Base-by-base conservation (phyloP, 768 basidiomycete genomes). In the Mycena alexandri region DNA sequence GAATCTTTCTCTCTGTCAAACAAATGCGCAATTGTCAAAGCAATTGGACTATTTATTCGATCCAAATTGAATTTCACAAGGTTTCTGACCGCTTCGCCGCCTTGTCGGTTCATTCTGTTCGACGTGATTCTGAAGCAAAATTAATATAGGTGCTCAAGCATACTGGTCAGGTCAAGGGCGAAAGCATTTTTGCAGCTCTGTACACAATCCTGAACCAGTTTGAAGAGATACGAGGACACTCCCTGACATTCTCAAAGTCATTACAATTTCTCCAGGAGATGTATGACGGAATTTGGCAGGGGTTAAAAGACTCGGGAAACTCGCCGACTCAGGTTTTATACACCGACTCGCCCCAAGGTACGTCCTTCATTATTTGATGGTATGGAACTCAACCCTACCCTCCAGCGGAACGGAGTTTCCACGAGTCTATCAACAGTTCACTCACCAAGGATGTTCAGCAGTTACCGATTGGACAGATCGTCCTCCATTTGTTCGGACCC, bases 291-390 rank as follows among this genome's bases (percentile, higher is more conserved):
- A 55, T 55, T 42, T 21, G 24, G 16, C 19, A 55, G 24, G 54
- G 54, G 4, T 16, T 55, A 8, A 41, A 42, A 24, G 16, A 41
- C 7, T 16, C 54, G 3, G 12, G 14, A 2, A 6, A 55, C 16
- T 22, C 38, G 17, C 54, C 54, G 8, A 55, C 54, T 17, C 13
- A 55, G 24, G 8, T 55, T 13, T 24, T 55, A 4, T 55, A 55
- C 16, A 55, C 54, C 2, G 38, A 55, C 24, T 55, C 54, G 14
- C 54, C 54, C 9, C 54, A 55, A 55, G 4, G 54, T 41, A 21
- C 21, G 54, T 42, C n/a, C 8, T 22, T 16, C 16, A 4, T 38
- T 33, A 12, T 17, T 54, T 54, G 38, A 8, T 16, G 10, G 8
- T 25, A 7, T 13, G 2, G 21, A 22, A 16, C 42, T 33, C 21